Percentiles rank a stretch among this genome's conserved stretches.
phyloP scores from a whole-genome alignment of 148 eudicot species.

The Rhododendron henanense region DNA sequence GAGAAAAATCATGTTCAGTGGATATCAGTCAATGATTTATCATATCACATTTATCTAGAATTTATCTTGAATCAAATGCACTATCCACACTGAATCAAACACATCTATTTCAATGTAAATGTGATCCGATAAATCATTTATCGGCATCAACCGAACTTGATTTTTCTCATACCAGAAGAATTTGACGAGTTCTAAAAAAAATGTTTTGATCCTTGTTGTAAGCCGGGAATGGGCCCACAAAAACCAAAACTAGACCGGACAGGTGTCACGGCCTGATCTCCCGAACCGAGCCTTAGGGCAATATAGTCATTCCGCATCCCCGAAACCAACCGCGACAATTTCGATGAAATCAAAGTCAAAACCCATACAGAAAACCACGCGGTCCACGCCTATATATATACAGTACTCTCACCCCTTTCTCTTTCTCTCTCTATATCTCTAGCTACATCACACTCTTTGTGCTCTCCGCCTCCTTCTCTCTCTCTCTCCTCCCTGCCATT shows the following conservation, averaged over 20 bases:
- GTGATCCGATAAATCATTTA: no score
- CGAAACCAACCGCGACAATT: not conserved
- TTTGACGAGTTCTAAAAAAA: no score
- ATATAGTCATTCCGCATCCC: not conserved
- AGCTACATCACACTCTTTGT: slow-evolving; percentile 3
- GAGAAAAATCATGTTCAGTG: not conserved
- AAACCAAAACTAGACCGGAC: not conserved
- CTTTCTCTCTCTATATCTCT: not conserved
- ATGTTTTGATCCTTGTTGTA: no score
- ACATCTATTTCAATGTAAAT: no score
- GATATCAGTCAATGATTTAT: not conserved
- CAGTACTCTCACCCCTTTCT: not conserved
- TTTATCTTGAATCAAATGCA: not conserved
- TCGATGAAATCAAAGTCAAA: slow-evolving; percentile 3
- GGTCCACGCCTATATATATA: not conserved
- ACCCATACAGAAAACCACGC: not conserved
- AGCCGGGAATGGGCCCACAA: not conserved
- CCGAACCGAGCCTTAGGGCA: not conserved
- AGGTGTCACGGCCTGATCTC: not conserved
- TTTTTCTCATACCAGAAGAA: no score
- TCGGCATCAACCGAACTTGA: not conserved
- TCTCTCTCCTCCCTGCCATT: not conserved
- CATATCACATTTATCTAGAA: not conserved
- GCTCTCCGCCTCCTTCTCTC: slow-evolving; percentile 9
- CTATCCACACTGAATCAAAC: no score